phyloP scores from a whole-genome alignment of 1,284 basidiomycete genomes.

The Trichosporon inkin region DNA sequence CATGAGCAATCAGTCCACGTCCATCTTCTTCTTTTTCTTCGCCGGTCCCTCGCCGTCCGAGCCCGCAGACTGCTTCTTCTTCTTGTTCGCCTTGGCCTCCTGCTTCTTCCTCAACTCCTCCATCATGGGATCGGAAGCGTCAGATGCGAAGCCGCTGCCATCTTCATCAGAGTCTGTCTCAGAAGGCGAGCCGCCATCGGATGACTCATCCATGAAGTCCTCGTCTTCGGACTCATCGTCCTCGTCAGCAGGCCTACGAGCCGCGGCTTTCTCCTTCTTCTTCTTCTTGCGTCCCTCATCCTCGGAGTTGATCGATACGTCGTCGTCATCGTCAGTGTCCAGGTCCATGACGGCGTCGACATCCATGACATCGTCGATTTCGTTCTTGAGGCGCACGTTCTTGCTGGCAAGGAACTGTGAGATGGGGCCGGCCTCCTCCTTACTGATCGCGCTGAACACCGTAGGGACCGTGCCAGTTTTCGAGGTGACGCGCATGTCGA shows the following conservation, averaged over 20 bases:
- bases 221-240: conserved; percentile 80
- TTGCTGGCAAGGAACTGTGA: conserved; percentile 82
- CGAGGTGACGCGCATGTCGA: conserved; percentile 86
- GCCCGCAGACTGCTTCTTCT: conserved; percentile 39
- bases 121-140: conserved; percentile 57
- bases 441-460: conserved; percentile 88
- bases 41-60: conserved; percentile 31
- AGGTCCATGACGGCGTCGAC: conserved; percentile 72
- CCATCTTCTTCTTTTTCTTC: conserved; percentile 41
- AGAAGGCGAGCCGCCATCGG: conserved; percentile 77
- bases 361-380: conserved; percentile 80
- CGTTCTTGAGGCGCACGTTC: conserved; percentile 92
- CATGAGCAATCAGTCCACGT: conserved; percentile 16
- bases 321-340: conserved; percentile 64
- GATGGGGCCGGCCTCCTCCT: conserved; percentile 87
- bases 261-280: conserved; percentile 52
- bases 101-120: conserved; percentile 57
- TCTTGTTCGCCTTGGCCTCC: conserved; percentile 58
- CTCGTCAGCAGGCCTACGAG: conserved; percentile 55
- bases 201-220: conserved; percentile 80
- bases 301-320: conserved; percentile 36
- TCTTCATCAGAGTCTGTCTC: conserved; percentile 67
- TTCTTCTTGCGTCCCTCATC: conserved; percentile 38
- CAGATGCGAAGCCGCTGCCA: conserved; percentile 52
- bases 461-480: conserved; percentile 71